Evolutionary conservation across 1,284 basidiomycete genomes (phyloP).

Genomic region (Neonothopanus nambi): DNA sequence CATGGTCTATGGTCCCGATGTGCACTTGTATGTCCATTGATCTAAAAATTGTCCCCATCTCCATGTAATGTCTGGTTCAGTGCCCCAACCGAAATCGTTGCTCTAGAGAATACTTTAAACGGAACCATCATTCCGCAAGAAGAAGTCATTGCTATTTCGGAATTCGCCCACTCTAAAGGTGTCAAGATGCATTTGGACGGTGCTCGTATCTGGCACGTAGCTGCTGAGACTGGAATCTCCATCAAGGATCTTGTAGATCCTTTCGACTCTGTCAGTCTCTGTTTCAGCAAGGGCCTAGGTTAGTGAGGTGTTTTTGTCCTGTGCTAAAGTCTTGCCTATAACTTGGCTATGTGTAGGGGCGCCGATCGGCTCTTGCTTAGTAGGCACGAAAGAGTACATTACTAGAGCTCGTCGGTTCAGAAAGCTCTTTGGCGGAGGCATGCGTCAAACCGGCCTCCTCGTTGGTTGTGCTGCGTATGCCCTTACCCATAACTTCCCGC

Average conservation of each 20-base stretch:
- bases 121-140: conserved; percentile 92
- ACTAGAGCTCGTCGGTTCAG: conserved; percentile 80
- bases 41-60: conserved; percentile 3
- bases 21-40: conserved; percentile 61
- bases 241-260: conserved; percentile 83
- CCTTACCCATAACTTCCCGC: conserved; percentile 81
- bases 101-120: conserved; percentile 90
- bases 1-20: conserved; percentile 67
- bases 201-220: conserved; percentile 94
- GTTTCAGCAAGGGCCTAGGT: conserved; percentile 96
- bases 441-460: conserved; percentile 87
- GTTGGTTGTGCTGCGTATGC: conserved; percentile 86
- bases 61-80: conserved; percentile 34
- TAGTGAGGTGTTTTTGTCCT: conserved; percentile 17
- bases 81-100: conserved; percentile 81
- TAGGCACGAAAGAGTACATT: conserved; percentile 84
- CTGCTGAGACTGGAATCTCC: conserved; percentile 70
- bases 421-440: conserved; percentile 94
- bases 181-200: conserved; percentile 93
- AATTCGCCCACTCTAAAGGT: conserved; percentile 68
- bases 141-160: conserved; percentile 83
- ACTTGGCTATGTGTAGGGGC: conserved; percentile 57
- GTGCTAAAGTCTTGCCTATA: neutral
- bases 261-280: conserved; percentile 93
- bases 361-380: conserved; percentile 88